Base-by-base conservation (phyloP, 495 filamentous ascomycete genomes). In the Tuber magnatum region DNA sequence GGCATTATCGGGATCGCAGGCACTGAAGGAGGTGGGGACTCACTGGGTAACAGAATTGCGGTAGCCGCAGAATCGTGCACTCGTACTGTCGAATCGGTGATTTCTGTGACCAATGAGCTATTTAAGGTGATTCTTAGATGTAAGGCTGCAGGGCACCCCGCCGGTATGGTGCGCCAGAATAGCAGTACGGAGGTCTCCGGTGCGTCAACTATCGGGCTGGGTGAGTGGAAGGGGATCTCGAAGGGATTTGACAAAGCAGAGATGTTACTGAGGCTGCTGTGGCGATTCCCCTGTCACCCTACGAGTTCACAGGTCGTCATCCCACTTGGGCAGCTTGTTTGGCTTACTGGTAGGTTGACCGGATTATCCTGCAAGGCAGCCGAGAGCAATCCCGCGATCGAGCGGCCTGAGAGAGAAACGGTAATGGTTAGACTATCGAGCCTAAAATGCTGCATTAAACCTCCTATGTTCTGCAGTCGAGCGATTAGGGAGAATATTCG, bases 21-120 rank as follows among this genome's bases (percentile, higher is more conserved):
- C 39, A 42, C 41, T 18, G n/a, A 56, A 46, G 24, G 56, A 9
- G 51, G 41, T 68, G 69, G 46, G 38, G n/a, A 40, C 12, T 65
- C 76, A 22, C 42, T 70, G n/a, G 70, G 76, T 22, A 80, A 71
- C 28, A 81, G 75, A 42, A 76, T 71, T 51, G 74, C 72, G 10
- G 81, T 81, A 0, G 76, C 79, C 18, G 81, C 81, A 48, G 72
- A 72, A 7, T 78, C 77, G 73, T 83, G 78, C 78, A 40, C 73
- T 22, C 69, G 71, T 16, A 40, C 74, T 1, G 73, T 83, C 70
- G 65, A 44, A 20, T 65, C 74, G 16, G 48, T 78, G 24, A 68
- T 81, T 32, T 68, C 75, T 35, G 76, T 77, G 20, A 12, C 56
- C 2, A 74, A 82, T 73, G 43, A 41, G 16, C 71, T 79, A 7